Percentiles rank a stretch among this genome's conserved stretches.
Evolutionary conservation across 2,329 filamentous ascomycete species (phyloP).

Genomic region (Penicillium digitatum): DNA sequence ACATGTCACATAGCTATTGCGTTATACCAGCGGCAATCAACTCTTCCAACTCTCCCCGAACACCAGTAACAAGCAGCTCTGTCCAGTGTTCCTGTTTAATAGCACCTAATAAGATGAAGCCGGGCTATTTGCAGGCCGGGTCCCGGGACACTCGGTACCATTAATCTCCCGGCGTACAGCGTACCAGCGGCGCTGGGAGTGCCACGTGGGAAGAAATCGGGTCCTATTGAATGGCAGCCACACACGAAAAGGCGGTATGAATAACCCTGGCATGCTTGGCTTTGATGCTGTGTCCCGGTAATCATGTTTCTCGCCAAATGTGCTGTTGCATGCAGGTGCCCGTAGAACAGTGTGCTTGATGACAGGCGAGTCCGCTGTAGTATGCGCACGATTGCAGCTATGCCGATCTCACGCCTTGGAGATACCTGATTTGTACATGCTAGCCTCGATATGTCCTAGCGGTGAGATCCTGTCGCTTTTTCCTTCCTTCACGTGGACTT

Average conservation of each 20-base stretch:
- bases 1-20: background rate
- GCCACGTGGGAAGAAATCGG: slow-evolving; percentile 18
- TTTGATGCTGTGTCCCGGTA: background rate
- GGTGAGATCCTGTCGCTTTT: background rate
- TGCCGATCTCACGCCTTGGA: background rate
- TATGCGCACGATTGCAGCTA: slow-evolving; percentile 8
- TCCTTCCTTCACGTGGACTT: background rate
- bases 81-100: slow-evolving; percentile 2
- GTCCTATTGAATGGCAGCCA: slow-evolving; percentile 12
- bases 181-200: background rate
- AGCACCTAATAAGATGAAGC: background rate
- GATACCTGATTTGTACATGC: background rate
- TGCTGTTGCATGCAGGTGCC: slow-evolving; percentile 6
- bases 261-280: slow-evolving; percentile 6
- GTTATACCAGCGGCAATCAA: background rate
- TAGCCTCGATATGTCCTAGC: background rate
- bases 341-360: background rate
- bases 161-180: background rate
- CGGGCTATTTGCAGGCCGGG: slow-evolving; percentile 5
- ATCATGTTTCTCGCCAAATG: background rate
- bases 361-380: slow-evolving; percentile 9
- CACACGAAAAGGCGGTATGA: slow-evolving; percentile 17
- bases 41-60: background rate
- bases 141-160: background rate
- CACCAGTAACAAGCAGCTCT: background rate